A percentile compares a stretch with the other conserved stretches of the same genome.
These are phyloP conservation scores for Physaria fendleri DNA, from an alignment of 345 rosid genomes.

Conservation along the genomic window DNA sequence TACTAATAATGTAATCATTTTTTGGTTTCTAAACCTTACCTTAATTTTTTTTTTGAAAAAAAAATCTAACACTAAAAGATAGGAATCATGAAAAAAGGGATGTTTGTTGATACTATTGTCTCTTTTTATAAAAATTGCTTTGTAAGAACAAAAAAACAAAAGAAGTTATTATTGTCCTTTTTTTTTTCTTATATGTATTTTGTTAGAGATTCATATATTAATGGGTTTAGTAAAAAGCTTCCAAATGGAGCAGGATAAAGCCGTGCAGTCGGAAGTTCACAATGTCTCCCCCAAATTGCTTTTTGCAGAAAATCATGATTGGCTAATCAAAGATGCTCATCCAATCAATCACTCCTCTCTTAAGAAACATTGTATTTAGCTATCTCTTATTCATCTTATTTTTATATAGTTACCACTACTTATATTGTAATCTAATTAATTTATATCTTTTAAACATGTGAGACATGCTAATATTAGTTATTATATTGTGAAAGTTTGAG, in stretches of 20 bases:
- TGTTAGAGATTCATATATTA: background rate
- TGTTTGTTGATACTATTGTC: background rate
- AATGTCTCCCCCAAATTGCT: constrained; percentile 2
- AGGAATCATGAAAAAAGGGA: background rate
- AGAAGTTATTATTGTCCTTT: background rate
- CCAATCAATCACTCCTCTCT: background rate
- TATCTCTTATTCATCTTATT: background rate
- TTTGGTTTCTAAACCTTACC: too few species aligned
- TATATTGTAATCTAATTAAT: background rate
- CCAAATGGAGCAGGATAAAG: background rate
- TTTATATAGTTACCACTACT: too few species aligned
- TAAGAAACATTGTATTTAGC: background rate
- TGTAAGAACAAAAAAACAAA: background rate
- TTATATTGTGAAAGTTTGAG: too few species aligned
- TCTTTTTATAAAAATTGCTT: background rate
- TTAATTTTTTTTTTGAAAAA: too few species aligned
- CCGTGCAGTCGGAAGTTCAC: constrained; percentile 15
- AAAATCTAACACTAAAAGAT: background rate
- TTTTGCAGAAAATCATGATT: constrained; percentile 9
- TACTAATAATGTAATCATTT: too few species aligned
- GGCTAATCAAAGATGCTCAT: constrained; percentile 12
- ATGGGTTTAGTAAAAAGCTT: background rate
- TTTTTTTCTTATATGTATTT: too few species aligned
- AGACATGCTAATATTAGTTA: too few species aligned
- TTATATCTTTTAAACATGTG: background rate